A percentile compares a stretch with the other conserved stretches of the same genome.
phyloP scores from a whole-genome alignment of 108 stramenopile genomes.

The Nitzschia sp. region DNA sequence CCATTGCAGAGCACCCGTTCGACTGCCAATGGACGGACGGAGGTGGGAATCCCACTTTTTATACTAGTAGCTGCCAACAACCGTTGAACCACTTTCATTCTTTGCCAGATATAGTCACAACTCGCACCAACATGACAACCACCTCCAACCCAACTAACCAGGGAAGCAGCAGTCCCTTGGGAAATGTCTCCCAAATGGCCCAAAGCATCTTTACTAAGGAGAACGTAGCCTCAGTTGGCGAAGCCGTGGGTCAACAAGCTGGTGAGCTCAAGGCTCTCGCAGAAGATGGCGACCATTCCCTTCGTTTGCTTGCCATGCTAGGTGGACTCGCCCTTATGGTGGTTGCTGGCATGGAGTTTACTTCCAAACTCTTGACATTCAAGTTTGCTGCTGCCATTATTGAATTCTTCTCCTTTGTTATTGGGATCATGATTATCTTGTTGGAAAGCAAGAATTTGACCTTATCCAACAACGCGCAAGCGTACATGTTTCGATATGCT shows the following conservation, averaged over 20 bases:
- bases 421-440: constrained; percentile 44
- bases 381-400: constrained; percentile 42
- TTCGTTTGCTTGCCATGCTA: constrained; percentile 51
- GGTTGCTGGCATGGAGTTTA: constrained; percentile 34
- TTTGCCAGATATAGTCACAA: no score
- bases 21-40: no score
- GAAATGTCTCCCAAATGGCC: constrained; percentile 22
- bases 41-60: no score
- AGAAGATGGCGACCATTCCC: constrained; percentile 46
- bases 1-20: no score
- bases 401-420: constrained; percentile 41
- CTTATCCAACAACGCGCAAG: constrained; percentile 20
- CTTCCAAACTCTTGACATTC: constrained; percentile 24
- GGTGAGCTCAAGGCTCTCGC: constrained; percentile 31
- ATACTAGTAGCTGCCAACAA: no score
- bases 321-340: constrained; percentile 53
- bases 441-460: constrained; percentile 40
- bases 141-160: neutral
- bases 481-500: constrained; percentile 42
- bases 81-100: no score
- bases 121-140: constrained; percentile 7
- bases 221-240: constrained; percentile 31
- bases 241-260: constrained; percentile 36
- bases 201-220: constrained; percentile 25
- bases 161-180: constrained; percentile 1